These are phyloP conservation scores for Entoloma clypeatum DNA, from an alignment of 1,284 basidiomycete genomes.

Conservation along the genomic window DNA sequence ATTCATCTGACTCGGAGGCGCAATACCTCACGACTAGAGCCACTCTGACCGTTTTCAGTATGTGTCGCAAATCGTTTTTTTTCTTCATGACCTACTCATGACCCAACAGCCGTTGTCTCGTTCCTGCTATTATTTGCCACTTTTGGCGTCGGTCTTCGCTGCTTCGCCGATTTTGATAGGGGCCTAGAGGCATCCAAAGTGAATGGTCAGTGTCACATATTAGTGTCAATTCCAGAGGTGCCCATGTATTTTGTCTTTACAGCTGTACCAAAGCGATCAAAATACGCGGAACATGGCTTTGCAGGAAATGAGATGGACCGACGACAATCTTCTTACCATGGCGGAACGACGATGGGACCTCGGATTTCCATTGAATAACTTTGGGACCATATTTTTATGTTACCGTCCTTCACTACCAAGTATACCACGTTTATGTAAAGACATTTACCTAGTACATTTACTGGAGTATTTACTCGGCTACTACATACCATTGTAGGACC, in stretches of 20 bases:
- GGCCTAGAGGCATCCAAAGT: conserved; percentile 68
- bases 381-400: too few relatives aligned
- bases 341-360: conserved; percentile 37
- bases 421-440: too few relatives aligned
- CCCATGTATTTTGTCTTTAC: conserved; percentile 18
- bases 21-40: conserved; percentile 67
- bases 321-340: conserved; percentile 35
- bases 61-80: conserved; percentile 27
- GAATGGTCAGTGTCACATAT: conserved; percentile 56
- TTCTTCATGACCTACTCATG: conserved; percentile 6
- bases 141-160: conserved; percentile 70
- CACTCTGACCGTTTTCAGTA: conserved; percentile 78
- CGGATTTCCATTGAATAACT: conserved; percentile 49
- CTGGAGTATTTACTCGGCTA: too few relatives aligned
- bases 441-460: too few relatives aligned
- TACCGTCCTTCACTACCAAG: too few relatives aligned
- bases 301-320: conserved; percentile 44
- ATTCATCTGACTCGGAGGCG: conserved; percentile 48
- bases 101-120: conserved; percentile 57
- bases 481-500: too few relatives aligned
- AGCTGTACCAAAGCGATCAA: conserved; percentile 50
- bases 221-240: conserved; percentile 21
- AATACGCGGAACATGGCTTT: conserved; percentile 36
- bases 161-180: conserved; percentile 76
- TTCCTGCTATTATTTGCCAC: conserved; percentile 70